A percentile compares a stretch with the other conserved stretches of the same genome.
These are phyloP conservation scores for Metarhizium album DNA, from an alignment of 2,329 filamentous ascomycete species.

Conservation along the genomic window DNA sequence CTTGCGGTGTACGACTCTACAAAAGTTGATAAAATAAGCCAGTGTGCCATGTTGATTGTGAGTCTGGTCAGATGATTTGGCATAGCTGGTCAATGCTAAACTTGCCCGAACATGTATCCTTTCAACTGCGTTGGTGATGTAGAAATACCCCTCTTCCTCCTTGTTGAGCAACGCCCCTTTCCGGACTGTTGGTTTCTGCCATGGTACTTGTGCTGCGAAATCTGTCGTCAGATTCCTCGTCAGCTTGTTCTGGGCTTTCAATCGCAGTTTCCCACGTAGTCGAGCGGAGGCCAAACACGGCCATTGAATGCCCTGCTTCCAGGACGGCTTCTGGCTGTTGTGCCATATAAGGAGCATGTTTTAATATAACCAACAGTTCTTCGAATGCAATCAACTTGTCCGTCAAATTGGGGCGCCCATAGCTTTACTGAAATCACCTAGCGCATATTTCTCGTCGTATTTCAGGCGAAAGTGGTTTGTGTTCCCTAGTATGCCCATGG, in stretches of 20 bases:
- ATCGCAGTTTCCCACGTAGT: neutral
- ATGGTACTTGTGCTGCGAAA: neutral
- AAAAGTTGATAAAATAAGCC: no score
- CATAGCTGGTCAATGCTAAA: no score
- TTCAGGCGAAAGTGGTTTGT: slow-evolving; percentile 17
- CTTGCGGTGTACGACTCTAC: neutral
- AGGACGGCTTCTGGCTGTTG: neutral
- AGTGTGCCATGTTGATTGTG: no score
- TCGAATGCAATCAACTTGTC: slow-evolving; percentile 4
- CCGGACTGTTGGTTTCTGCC: neutral
- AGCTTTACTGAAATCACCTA: slow-evolving; percentile 6
- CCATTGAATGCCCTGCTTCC: neutral
- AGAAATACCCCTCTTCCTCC: no score
- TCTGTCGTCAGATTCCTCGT: neutral
- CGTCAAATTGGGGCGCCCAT: neutral
- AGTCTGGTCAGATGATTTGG: no score
- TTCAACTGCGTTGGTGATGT: neutral
- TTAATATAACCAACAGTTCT: slow-evolving; percentile 1
- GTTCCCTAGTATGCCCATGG: slow-evolving; percentile 14
- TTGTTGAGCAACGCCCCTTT: neutral
- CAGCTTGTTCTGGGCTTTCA: neutral
- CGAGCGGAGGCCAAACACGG: neutral
- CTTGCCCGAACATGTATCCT: neutral
- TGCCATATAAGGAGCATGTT: neutral
- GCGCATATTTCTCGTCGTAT: slow-evolving; percentile 14